Evolutionary conservation across 2,329 filamentous ascomycete species (phyloP), one percentile per base, ranked within the genome.

Genomic region (Lizonia empirigonia): DNA sequence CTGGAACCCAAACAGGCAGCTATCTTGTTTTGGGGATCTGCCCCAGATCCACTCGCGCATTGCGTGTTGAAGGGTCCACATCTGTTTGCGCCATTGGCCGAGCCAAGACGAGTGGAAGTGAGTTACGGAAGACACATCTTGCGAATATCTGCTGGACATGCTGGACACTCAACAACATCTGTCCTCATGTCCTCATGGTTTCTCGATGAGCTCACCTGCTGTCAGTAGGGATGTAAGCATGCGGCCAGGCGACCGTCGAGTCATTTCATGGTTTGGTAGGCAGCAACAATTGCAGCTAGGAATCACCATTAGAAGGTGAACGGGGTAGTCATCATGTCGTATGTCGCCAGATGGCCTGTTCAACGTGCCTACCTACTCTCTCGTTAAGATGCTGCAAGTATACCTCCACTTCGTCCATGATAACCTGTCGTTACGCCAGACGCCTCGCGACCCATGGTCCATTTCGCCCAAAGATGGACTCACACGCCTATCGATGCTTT

Each of bases 1-100:
- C 59, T 56, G 54, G 62, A 60, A 49, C 52, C 24, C 32, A 51
- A 57, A 56, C 53, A 71, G 67, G 68, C 67, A 70, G 50, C 67
- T 56, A 61, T 56, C 42, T 46, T 52, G 51, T 56, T 41, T 59
- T 49, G 50, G 56, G 49, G 57, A 56, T 60, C 58, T 58, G 58
- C 62, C 62, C 63, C 58, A 55, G 55, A 63, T 63, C 56, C 60
- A 53, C 62, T 58, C 53, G 54, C 51, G 45, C 50, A 53, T 44
- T 53, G 50, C 50, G 44, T 40, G 50, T 54, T 59, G 55, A 44
- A 44, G 50, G 60, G 33, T 58, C 60, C 61, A 65, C 63, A 52
- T 19, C 53, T 47, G 45, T 52, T 47, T 54, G 42, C 59, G 56
- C 55, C 51, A 50, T 50, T 40, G 33, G 39, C 33, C 30, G 27